Evolutionary conservation across 768 basidiomycete species (phyloP), one percentile per base, ranked within the genome.

Genomic region (Lentinula boryana): DNA sequence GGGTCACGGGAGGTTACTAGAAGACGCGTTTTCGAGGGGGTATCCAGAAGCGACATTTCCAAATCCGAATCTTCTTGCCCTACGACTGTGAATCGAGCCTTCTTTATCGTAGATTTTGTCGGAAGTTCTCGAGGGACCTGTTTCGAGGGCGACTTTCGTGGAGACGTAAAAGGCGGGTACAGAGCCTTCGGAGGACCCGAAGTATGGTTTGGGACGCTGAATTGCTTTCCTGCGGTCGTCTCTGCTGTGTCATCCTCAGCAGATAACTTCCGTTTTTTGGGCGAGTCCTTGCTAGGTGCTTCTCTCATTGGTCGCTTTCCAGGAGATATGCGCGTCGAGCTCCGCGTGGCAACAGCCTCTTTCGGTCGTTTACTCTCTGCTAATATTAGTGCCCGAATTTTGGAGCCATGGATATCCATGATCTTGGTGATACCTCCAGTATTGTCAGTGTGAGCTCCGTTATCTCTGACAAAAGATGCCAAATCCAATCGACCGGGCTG

Each of bases 191-290:
- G 16, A 31, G 18, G 2, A 21, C 15, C 31, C 38, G 35, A 33
- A 12, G 18, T 13, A 4, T 31, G 36, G 8, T 10, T 10, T n/a
- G 12, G 16, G 6, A 16, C 35, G 9, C 21, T 23, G 5, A 16
- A 40, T 9, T 15, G 36, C 10, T 21, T 36, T 2, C 10, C 44
- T 7, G 59, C 3, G 5, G 21, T 52, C 10, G 38, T 4, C n/a
- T n/a, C 33, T 16, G 36, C 40, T 32, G 16, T 21, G 12, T 40
- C 15, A 33, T 32, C 38, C 40, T 51, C 50, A 6, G 33, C 12
- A 5, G 50, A 51, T 5, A 60, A n/a, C 59, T 60, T 60, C 13
- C 21, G 59, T 15, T 60, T 60, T 35, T 60, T 51, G 3, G 59
- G 59, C 43, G 59, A n/a, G 23, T 53, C 50, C 35, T 52, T 60